Evolutionary conservation across 2,329 filamentous ascomycete genomes (phyloP).

Genomic region (Thermomyces lanuginosus): DNA sequence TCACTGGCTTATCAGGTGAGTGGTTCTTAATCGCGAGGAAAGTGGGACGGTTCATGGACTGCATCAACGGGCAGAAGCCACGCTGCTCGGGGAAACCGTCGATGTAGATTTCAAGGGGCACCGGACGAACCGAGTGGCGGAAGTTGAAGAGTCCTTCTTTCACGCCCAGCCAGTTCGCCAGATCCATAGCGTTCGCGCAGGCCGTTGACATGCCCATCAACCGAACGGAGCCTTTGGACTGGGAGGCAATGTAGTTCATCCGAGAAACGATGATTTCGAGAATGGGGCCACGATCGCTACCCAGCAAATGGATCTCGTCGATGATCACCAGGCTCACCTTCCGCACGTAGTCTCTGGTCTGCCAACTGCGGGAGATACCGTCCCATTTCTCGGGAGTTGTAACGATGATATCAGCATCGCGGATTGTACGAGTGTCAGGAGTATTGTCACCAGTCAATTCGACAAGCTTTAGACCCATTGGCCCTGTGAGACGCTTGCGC

Average conservation of each 20-base stretch:
- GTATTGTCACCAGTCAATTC: slow-evolving; percentile 97
- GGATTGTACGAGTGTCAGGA: slow-evolving; percentile 86
- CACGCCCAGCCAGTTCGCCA: slow-evolving; percentile 93
- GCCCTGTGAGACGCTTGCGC: slow-evolving; percentile 62
- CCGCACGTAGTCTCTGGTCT: slow-evolving; percentile 88
- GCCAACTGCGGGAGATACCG: slow-evolving; percentile 96
- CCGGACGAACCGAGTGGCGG: slow-evolving; percentile 86
- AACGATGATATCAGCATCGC: slow-evolving; percentile 92
- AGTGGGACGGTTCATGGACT: slow-evolving; percentile 95
- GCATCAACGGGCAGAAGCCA: slow-evolving; percentile 94
- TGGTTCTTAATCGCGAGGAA: slow-evolving; percentile 95
- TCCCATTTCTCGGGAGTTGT: slow-evolving; percentile 99
- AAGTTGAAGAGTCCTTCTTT: slow-evolving; percentile 96
- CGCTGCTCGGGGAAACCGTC: slow-evolving; percentile 91
- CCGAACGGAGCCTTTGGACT: slow-evolving; percentile 75
- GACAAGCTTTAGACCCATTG: slow-evolving; percentile 77
- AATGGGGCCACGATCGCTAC: slow-evolving; percentile 90
- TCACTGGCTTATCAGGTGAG: slow-evolving; percentile 90
- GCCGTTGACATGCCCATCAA: slow-evolving; percentile 98
- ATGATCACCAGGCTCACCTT: slow-evolving; percentile 95
- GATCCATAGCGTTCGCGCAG: slow-evolving; percentile 84
- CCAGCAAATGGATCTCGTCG: slow-evolving; percentile 94
- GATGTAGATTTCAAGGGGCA: slow-evolving; percentile 90
- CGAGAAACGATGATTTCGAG: slow-evolving; percentile 83
- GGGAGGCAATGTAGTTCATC: slow-evolving; percentile 98